phyloP scores from a whole-genome alignment of 352 stramenopile genomes.

The Phytophthora hibernalis region DNA sequence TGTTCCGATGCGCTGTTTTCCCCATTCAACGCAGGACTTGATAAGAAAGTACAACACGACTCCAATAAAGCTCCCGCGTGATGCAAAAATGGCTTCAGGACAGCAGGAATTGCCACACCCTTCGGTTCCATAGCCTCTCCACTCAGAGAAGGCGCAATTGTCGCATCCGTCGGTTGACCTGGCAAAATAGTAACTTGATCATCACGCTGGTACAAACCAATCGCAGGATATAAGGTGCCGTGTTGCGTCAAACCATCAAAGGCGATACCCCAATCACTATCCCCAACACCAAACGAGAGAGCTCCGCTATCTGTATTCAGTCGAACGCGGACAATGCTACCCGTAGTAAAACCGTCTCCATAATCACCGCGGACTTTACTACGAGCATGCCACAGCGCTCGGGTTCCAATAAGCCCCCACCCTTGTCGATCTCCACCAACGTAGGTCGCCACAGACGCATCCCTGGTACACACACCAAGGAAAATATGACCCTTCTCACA shows the following conservation, averaged over 20 bases:
- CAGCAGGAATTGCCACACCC: conserved; percentile 60
- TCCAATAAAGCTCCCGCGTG: conserved; percentile 69
- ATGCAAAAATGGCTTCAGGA: conserved; percentile 83
- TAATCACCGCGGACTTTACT: conserved; percentile 92
- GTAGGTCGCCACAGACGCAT: conserved; percentile 89
- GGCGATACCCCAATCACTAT: conserved; percentile 90
- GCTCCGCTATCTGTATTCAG: conserved; percentile 90
- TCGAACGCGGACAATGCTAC: conserved; percentile 80
- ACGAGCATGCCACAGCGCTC: conserved; percentile 89
- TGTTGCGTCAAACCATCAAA: conserved; percentile 90
- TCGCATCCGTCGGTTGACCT: conserved; percentile 51
- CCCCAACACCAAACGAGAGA: conserved; percentile 87
- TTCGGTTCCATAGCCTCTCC: conserved; percentile 42
- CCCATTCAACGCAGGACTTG: conserved; percentile 34
- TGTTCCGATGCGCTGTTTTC: conserved; percentile 33
- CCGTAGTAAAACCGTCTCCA: conserved; percentile 88
- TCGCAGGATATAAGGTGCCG: conserved; percentile 87
- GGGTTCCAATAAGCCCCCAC: conserved; percentile 90
- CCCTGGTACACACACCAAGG: conserved; percentile 85
- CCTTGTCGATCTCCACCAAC: conserved; percentile 90
- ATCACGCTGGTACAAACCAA: conserved; percentile 90
- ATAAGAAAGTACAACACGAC: conserved; percentile 59
- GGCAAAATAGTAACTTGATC: conserved; percentile 90
- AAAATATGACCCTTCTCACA: conserved; percentile 93
- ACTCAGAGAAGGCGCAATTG: conserved; percentile 29